Conservation (phyloP, 257 asterid genomes). For the Solanum etuberosum region DNA sequence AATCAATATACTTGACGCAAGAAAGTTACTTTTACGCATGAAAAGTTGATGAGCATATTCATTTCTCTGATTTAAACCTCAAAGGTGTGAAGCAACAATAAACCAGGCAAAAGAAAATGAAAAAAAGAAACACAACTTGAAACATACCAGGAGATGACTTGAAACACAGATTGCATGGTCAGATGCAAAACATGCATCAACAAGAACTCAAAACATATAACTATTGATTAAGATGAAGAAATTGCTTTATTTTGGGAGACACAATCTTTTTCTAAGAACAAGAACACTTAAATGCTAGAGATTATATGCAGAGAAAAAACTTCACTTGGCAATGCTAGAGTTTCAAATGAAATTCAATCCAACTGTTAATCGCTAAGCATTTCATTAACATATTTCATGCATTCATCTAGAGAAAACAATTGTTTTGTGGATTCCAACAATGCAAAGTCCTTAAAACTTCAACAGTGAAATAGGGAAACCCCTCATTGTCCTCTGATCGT, state of each 20-base stretch:
- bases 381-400: not conserved
- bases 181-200: not conserved
- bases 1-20: not conserved
- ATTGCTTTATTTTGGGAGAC: not conserved
- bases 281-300: not conserved
- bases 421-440: not conserved
- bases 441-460: not conserved
- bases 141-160: not conserved
- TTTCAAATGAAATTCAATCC: not conserved
- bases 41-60: not conserved
- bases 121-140: not conserved
- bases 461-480: not conserved
- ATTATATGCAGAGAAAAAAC: not conserved
- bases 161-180: not conserved
- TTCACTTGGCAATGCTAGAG: not conserved
- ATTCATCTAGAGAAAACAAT: not conserved
- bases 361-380: not conserved
- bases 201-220: not conserved
- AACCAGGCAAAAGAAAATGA: not conserved
- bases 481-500: not conserved
- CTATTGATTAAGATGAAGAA: not conserved
- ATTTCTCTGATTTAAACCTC: not conserved
- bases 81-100: not conserved
- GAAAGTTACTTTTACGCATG: not conserved
- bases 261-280: not conserved